Percentiles rank a stretch among this genome's conserved stretches.
These are phyloP conservation scores for Peronospora belbahrii DNA, from an alignment of 352 stramenopile genomes.

Conservation along the genomic window DNA sequence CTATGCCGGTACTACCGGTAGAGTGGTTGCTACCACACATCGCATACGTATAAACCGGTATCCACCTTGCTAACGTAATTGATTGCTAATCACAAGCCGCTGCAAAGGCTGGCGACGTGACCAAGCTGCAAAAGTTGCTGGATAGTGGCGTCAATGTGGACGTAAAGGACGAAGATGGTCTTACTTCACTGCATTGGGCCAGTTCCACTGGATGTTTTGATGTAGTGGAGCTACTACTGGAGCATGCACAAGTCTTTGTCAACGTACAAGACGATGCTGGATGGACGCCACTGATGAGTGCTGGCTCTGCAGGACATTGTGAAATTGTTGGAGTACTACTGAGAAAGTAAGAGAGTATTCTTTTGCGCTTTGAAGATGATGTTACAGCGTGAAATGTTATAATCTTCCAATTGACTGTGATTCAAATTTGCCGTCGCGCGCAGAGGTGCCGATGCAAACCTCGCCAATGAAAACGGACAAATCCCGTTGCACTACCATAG, in stretches of 20 bases:
- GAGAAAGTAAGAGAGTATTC: constrained; percentile 36
- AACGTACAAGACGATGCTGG: constrained; percentile 67
- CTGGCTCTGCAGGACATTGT: constrained; percentile 48
- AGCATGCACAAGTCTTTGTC: constrained; percentile 26
- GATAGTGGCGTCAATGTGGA: constrained; percentile 29
- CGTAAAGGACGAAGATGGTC: constrained; percentile 62
- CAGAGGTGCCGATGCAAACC: constrained; percentile 50
- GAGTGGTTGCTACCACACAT: too few species aligned
- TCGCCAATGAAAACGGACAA: constrained; percentile 65
- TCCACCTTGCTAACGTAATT: too few species aligned
- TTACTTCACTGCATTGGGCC: constrained; percentile 65
- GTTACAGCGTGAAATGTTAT: too few species aligned
- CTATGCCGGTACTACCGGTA: too few species aligned
- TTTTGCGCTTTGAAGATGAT: too few species aligned
- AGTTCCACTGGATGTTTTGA: constrained; percentile 37
- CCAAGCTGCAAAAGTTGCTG: constrained; percentile 26
- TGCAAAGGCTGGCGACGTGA: constrained; percentile 23
- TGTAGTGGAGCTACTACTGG: constrained; percentile 52
- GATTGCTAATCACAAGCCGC: too few species aligned
- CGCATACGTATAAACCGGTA: too few species aligned
- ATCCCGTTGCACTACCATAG: constrained; percentile 69
- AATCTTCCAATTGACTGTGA: not conserved
- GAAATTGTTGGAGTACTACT: constrained; percentile 50
- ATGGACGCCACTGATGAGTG: constrained; percentile 76
- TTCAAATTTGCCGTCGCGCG: not conserved